phyloP scores from a whole-genome alignment of 306 rosid species.

The Prunus padus region DNA sequence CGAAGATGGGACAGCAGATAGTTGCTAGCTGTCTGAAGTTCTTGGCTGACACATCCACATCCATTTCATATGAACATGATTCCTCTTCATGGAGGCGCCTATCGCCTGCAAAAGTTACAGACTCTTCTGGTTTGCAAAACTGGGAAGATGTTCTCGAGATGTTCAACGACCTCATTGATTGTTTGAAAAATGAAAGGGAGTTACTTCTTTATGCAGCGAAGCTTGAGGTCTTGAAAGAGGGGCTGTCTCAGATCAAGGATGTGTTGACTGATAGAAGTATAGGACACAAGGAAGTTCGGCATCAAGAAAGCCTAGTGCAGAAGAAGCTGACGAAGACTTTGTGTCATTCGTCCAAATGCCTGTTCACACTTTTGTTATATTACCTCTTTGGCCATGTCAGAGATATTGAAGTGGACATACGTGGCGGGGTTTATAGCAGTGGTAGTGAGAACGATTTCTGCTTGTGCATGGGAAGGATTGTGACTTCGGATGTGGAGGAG shows the following conservation, averaged over 20 bases:
- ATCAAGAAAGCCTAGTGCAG: conserved; percentile 65
- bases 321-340: conserved; percentile 76
- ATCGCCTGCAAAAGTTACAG: conserved; percentile 38
- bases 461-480: conserved; percentile 75
- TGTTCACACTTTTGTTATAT: conserved; percentile 70
- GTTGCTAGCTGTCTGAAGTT: conserved; percentile 63
- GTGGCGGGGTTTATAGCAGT: conserved; percentile 56
- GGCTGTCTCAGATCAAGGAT: conserved; percentile 75
- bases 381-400: conserved; percentile 62
- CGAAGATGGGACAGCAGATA: conserved; percentile 62
- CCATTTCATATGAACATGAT: conserved; percentile 35
- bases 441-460: conserved; percentile 39
- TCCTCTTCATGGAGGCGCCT: conserved; percentile 83
- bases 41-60: conserved; percentile 39
- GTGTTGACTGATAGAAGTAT: conserved; percentile 54
- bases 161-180: conserved; percentile 66
- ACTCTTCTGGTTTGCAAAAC: conserved; percentile 40
- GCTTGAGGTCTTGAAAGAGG: conserved; percentile 80
- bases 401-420: conserved; percentile 71
- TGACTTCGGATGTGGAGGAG: conserved; percentile 66
- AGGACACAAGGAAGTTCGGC: conserved; percentile 68
- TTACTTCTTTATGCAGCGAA: conserved; percentile 46
- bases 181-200: conserved; percentile 47
- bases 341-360: conserved; percentile 80
- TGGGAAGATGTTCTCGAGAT: conserved; percentile 87